Evolutionary conservation across 306 rosid species (phyloP), one percentile per base, ranked within the genome.

Genomic region (Quillaja saponaria): DNA sequence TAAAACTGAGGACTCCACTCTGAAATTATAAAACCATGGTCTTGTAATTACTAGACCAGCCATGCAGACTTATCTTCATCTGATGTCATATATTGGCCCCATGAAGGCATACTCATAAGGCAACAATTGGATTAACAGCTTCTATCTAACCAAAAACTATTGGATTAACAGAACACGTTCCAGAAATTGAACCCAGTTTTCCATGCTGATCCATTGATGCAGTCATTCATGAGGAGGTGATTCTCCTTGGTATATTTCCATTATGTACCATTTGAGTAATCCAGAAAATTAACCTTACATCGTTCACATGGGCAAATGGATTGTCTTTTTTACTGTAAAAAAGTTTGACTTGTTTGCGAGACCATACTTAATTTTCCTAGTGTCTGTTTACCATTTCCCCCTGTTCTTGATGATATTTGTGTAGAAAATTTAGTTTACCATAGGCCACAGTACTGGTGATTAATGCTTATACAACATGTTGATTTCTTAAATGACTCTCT

Each of bases 401-500:
- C 41, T 67, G 62, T 55, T 68, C 33, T 18, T 31, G 16, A 39
- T 57, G 44, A 38, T 31, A 25, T 54, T 64, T 20, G 14, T 63
- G 31, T 58, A 51, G 67, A 64, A 40, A 63, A 17, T 64, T n/a
- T 17, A 38, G 20, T 42, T 68, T 51, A 55, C 34, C 25, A 34
- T 35, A 46, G 55, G 71, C 60, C 31, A 2, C 13, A 13, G 44
- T 47, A 63, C 25, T 33, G 46, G 25, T 38, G 18, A 49, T 14
- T 16, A 60, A 72, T 71, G 37, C 25, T 50, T 40, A 28, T 10
- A 49, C 58, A 38, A 8, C 31, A 25, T 17, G 34, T 56, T 25
- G 56, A 42, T 35, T 51, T 72, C 44, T 61, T 47, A 55, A 63
- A 71, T 67, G 53, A 2, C 44, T 8, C 54, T 37, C 44, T 15